Evolutionary conservation across 176 grass and related monocot genomes (phyloP), one percentile per base, ranked within the genome.

Genomic region (Carex kokanica): DNA sequence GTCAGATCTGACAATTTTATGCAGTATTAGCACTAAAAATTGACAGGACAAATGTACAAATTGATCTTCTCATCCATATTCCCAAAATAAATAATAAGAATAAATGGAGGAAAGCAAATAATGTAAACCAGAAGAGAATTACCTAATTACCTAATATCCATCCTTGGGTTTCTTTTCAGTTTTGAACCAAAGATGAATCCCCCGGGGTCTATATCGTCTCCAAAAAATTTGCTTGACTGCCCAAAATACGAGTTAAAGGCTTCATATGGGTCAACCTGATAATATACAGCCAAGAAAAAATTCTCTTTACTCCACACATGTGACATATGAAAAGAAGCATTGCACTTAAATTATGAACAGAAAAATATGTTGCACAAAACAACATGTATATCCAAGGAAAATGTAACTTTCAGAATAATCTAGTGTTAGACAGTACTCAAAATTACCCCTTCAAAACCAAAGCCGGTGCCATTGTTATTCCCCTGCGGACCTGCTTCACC

Each of bases 241-340:
- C 92, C 92, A 88, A 98, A 98, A 60, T 91, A 92, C 57, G 90
- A 60, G 83, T 93, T 91, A 58, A 98, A 98, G 78, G 94, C 87
- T 88, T 98, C 92, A 88, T 84, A 91, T 17, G 92, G 95, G 84
- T 98, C 92, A 78, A 98, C 72, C 95, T 98, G 73, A 54, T 40
- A 81, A 56, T 2, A 87, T 83, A 86, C 78, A 86, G 38, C 4
- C 20, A 51, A 89, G 81, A 18, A 70, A 43, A 12, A 74, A 84
- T 6, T 60, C 2, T 40, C n/a, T 65, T 43, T 21, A 74, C 18
- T 74, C 21, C n/a, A 74, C n/a, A 74, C 71, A 29, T 27, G 8
- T 49, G 43, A 24, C 18, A 86, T 23, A 51, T 36, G 61, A 17
- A 74, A 74, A 27, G 43, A 27, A 43, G 38, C 36, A 71, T 41